These are phyloP conservation scores for Debaryomyces sp. DNA, from an alignment of 1,139 yeast genomes.

Conservation along the genomic window DNA sequence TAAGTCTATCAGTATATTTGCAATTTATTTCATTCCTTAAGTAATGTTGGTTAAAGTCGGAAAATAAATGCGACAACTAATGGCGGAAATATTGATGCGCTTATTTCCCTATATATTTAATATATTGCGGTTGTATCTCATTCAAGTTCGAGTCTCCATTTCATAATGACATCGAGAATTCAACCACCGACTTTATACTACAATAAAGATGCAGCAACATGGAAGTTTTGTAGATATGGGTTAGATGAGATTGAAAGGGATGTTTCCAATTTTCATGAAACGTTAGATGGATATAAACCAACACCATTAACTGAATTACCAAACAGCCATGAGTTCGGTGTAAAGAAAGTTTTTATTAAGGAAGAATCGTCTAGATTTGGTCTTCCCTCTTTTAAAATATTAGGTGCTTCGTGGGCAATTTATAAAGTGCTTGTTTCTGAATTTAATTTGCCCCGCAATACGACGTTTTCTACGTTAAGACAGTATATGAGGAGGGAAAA, in stretches of 20 bases:
- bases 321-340: not conserved
- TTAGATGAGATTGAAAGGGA: not conserved
- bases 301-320: not conserved
- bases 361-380: constrained; percentile 1
- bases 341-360: not conserved
- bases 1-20: not conserved
- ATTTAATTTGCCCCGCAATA: not conserved
- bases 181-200: not conserved
- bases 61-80: not conserved
- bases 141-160: no score
- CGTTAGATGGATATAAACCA: not conserved
- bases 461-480: not conserved
- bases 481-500: not conserved
- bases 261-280: not conserved
- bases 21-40: no score
- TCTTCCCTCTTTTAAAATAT: not conserved
- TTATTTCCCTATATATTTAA: not conserved
- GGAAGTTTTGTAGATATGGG: not conserved
- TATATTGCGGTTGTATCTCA: not conserved
- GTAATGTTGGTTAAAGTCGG: not conserved
- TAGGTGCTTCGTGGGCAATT: constrained; percentile 3
- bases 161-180: not conserved
- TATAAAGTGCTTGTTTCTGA: not conserved
- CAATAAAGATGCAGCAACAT: not conserved
- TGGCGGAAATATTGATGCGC: not conserved